Evolutionary conservation across 129 eudicot species (phyloP).

Genomic region (Helianthus tuberosus): DNA sequence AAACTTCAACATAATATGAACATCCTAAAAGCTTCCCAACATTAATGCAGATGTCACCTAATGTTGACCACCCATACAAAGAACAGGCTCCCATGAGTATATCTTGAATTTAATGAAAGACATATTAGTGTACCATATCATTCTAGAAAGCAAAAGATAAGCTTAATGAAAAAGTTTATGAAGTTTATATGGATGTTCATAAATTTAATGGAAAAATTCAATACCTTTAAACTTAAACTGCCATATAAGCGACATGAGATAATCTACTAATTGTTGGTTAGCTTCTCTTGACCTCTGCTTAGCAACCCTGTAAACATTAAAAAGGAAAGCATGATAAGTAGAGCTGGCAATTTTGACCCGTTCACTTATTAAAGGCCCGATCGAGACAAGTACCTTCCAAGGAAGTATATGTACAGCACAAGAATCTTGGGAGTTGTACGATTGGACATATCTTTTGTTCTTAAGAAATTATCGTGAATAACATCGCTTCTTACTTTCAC

Average conservation of each 20-base stretch:
- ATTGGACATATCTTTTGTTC: slow-evolving; percentile 66
- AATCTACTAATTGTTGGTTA: slow-evolving; percentile 70
- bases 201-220: too few relatives aligned
- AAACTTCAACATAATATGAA: too few relatives aligned
- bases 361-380: background rate
- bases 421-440: slow-evolving; percentile 76
- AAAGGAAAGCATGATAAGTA: background rate
- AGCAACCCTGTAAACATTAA: slow-evolving; percentile 41
- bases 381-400: slow-evolving; percentile 59
- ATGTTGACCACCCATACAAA: too few relatives aligned
- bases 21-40: too few relatives aligned
- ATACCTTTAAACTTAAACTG: too few relatives aligned
- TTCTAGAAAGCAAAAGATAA: too few relatives aligned
- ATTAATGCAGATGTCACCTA: too few relatives aligned
- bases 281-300: slow-evolving; percentile 88
- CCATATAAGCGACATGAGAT: slow-evolving; percentile 43
- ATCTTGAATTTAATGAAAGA: too few relatives aligned
- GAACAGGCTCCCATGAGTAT: too few relatives aligned
- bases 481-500: slow-evolving; percentile 64
- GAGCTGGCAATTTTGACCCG: background rate
- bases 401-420: slow-evolving; percentile 72
- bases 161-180: too few relatives aligned
- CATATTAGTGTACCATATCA: too few relatives aligned
- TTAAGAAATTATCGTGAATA: slow-evolving; percentile 64
- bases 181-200: too few relatives aligned